A percentile compares a stretch with the other conserved stretches of the same genome.
Conservation (phyloP, 257 asterid species). For the Solanum pennellii region DNA sequence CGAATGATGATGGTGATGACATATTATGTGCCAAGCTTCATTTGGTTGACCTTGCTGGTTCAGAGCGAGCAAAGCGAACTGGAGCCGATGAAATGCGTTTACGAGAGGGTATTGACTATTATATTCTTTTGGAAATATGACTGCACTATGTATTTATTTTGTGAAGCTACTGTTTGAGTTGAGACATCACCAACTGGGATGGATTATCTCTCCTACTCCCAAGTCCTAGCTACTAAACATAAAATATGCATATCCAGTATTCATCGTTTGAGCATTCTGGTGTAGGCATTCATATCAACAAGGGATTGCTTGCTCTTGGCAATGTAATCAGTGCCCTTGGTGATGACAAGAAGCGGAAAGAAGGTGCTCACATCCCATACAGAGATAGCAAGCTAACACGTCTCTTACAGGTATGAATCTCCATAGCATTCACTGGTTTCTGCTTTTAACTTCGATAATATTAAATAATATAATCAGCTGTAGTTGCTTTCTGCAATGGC, state of each 20-base stretch:
- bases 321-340: slow-evolving; percentile 97
- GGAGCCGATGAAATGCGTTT: slow-evolving; percentile 95
- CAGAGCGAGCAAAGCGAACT: slow-evolving; percentile 95
- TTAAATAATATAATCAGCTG: neutral
- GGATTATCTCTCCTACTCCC: neutral
- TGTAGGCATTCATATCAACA: slow-evolving; percentile 94
- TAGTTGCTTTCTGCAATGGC: neutral
- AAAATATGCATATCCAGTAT: neutral
- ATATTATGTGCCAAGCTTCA: slow-evolving; percentile 84
- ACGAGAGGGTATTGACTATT: slow-evolving; percentile 64
- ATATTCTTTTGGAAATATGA: neutral
- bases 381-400: slow-evolving; percentile 98
- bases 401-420: slow-evolving; percentile 53
- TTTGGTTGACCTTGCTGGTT: slow-evolving; percentile 95
- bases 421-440: neutral
- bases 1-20: slow-evolving; percentile 60
- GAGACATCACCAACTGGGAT: neutral
- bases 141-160: neutral
- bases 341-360: slow-evolving; percentile 89
- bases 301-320: slow-evolving; percentile 91
- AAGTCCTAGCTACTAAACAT: neutral
- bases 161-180: neutral
- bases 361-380: slow-evolving; percentile 98
- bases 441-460: neutral
- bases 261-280: neutral